Evolutionary conservation across 352 stramenopile genomes (phyloP), one percentile per base, ranked within the genome.

Genomic region (Pythium brassicae): DNA sequence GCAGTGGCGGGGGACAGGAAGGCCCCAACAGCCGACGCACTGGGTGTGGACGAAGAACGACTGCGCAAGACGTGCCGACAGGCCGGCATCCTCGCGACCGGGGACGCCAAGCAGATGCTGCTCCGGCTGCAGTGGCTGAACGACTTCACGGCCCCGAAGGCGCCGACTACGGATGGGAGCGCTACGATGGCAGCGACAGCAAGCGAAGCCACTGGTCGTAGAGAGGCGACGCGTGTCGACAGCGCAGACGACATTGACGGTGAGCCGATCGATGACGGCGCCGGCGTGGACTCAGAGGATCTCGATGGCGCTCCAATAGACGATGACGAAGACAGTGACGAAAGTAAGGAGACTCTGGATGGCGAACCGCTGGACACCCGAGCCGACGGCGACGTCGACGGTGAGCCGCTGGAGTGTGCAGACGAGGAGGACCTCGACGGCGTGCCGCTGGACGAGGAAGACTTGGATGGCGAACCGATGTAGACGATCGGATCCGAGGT

Each of bases 31-130:
- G 34, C 27, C 10, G 51, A 46, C 15, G 37, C 35, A 8, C 69
- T 40, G n/a, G 59, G 69, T 42, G 29, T 61, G 7, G 68, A 86
- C 42, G 61, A 86, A 54, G 79, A 88, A 25, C 73, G 70, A 26
- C 50, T 93, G 46, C 76, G 78, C 14, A 89, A 87, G 27, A 76
- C 76, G 29, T 93, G 83, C 45, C 65, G 57, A 25, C 80, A 93
- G 54, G 70, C 80, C 12, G 83, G 83, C 11, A 74, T 93, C 40
- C 27, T 86, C 35, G 66, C 72, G n/a, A 75, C 59, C 8, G 83
- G 83, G 3, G 61, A 68, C 15, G 68, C 61, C 10, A 72, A 63
- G 26, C 51, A 76, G 10, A 59, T 93, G 52, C 40, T 79, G 20
- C 64, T 56, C 20, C 64, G 83, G 11, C 43, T 93, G 44, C 63